Evolutionary conservation across 768 basidiomycete species (phyloP).

Genomic region (Piloderma croceum): DNA sequence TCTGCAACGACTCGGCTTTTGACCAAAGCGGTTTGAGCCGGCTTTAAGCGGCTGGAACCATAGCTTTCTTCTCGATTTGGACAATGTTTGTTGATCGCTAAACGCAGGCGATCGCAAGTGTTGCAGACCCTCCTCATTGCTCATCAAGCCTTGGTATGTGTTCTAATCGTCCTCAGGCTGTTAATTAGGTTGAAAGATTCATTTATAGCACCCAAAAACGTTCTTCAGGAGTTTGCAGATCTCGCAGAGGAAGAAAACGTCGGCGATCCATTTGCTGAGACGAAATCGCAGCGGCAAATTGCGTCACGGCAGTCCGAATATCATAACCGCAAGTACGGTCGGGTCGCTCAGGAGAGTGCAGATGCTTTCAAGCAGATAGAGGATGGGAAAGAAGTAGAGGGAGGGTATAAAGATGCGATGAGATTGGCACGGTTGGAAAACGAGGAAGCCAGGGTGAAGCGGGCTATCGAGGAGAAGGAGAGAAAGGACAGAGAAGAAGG

Average conservation of each 20-base stretch:
- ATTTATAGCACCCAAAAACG: conserved; percentile 88
- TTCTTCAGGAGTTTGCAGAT: conserved; percentile 89
- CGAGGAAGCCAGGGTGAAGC: conserved; percentile 80
- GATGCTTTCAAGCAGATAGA: conserved; percentile 69
- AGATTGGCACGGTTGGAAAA: conserved; percentile 83
- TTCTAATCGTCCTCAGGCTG: conserved; percentile 55
- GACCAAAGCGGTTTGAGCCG: too few relatives aligned
- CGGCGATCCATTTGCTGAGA: conserved; percentile 90
- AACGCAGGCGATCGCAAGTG: too few relatives aligned
- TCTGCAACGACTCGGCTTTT: too few relatives aligned
- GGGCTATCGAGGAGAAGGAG: conserved; percentile 87
- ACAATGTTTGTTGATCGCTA: too few relatives aligned
- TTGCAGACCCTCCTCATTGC: too few relatives aligned
- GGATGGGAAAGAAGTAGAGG: conserved; percentile 68
- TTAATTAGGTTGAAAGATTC: conserved; percentile 83
- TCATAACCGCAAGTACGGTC: conserved; percentile 85
- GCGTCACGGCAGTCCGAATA: conserved; percentile 92
- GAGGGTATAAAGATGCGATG: conserved; percentile 97
- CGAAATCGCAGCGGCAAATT: conserved; percentile 88
- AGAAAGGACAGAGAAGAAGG: conserved; percentile 65
- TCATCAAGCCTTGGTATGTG: too few relatives aligned
- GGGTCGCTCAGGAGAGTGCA: conserved; percentile 73
- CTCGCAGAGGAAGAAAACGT: conserved; percentile 91
- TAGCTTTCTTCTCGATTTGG: too few relatives aligned
- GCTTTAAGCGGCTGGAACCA: too few relatives aligned